Base-by-base conservation (phyloP, 768 basidiomycete genomes). In the Pilatotrama ljubarskyi region DNA sequence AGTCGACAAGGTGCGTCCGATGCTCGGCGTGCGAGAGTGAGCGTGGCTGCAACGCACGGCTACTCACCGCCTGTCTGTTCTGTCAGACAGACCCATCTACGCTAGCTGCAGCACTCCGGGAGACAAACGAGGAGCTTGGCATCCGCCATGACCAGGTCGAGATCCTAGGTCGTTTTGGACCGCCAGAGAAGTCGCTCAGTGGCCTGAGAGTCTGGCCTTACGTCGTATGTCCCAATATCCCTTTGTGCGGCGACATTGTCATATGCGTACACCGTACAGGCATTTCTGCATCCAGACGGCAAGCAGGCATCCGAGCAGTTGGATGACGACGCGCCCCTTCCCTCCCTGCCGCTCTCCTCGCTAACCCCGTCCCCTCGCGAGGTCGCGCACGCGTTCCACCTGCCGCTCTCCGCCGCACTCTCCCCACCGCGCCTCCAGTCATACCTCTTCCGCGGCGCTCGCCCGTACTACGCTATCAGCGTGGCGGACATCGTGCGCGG, bases 111-210 rank as follows among this genome's bases (percentile, higher is more conserved):
- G 90, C 89, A 10, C 70, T 92, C 38, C 77, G 91, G 50, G 91
- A 93, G 74, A 87, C 88, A 0, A 75, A 80, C 20, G 91, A 93
- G 69, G 91, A 93, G 69, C 71, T 91, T 46, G 88, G 87, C 6
- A 78, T 92, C 44, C 68, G 71, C 32, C 79, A 85, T n/a, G 68
- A 73, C 36, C 80, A 82, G 62, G 76, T 93, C 20, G 85, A 91
- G 47, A 73, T 90, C 47, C 72, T 91, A 0, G 91, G 91, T 5
- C 72, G 79, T 55, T 74, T 91, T 17, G 84, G 84, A 10, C 85
- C 88, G 4, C 77, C 87, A 1, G 82, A 88, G 68, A 66, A 77
- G 29, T 87, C 83, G 59, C 74, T 85, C 29, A 70, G 75, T 17
- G 84, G 86, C 20, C 74, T 88, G 73, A 73, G 79, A 15, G 91